phyloP scores from a whole-genome alignment of 73 alveolate genomes.

The Diophrys appendiculata region DNA sequence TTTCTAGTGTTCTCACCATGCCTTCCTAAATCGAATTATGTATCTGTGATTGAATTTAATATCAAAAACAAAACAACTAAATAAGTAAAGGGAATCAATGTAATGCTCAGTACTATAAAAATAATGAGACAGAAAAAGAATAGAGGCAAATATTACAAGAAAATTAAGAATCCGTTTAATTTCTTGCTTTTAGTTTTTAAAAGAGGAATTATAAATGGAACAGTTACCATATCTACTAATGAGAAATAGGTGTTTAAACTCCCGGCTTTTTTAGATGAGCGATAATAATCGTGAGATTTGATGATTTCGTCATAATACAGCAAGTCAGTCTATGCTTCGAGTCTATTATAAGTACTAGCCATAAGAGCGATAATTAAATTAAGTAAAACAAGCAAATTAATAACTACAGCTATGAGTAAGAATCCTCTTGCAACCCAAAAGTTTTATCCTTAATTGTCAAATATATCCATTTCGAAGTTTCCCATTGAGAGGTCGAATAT shows the following conservation, averaged over 20 bases:
- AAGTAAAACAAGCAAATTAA: too few species aligned
- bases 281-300: neutral
- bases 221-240: neutral
- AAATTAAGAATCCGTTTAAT: neutral
- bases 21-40: too few species aligned
- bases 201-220: neutral
- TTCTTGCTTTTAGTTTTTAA: neutral
- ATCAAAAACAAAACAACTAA: neutral
- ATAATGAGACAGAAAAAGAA: too few species aligned
- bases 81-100: neutral
- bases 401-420: neutral
- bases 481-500: neutral
- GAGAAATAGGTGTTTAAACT: neutral
- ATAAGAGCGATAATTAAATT: neutral
- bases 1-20: neutral
- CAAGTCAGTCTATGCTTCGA: neutral
- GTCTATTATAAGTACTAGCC: neutral
- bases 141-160: neutral
- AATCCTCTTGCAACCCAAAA: neutral
- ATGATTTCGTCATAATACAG: neutral
- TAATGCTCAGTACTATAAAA: neutral
- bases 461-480: neutral
- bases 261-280: neutral
- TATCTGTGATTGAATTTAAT: too few species aligned
- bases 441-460: neutral